Evolutionary conservation across 2,329 filamentous ascomycete species (phyloP), one percentile per base, ranked within the genome.

Genomic region (Dactylellina leptospora): DNA sequence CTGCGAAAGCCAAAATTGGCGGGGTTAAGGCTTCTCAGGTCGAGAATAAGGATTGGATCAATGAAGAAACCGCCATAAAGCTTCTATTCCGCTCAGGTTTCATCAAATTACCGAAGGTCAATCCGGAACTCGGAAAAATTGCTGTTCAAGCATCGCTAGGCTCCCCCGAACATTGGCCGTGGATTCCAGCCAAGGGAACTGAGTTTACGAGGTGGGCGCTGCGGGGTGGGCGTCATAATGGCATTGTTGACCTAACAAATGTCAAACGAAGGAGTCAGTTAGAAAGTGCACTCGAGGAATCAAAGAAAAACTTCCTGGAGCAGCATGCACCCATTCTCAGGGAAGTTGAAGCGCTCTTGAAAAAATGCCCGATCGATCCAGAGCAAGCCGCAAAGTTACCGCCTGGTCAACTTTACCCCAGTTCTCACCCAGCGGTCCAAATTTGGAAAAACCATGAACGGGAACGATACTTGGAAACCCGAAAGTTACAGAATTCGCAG

Each of bases 41-140:
- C 1, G 58, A 71, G 33, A 16, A 62, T 25, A 71, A 71, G 13
- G 66, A 63, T n/a, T 71, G 66, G 66, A 71, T 71, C 20, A 58
- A 62, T 9, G 66, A 71, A 28, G 66, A 71, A 48, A 59, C 51
- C 8, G 66, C 58, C 20, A 22, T 71, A 5, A 58, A 45, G 45
- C 51, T 71, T 23, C 58, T 63, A 25, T 71, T 71, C 22, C 58
- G 58, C 16, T 63, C 44, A 4, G 58, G 44, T 9, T 59, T 71
- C 28, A 58, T 71, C 16, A 13, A 11, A n/a, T 58, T 71, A 22
- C 66, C 66, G 20, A 33, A 22, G 2, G 18, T 62, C 9, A 62
- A 58, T 16, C 30, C 33, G 10, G 25, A 53, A 1, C 6, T 59
- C 2, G 66, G 66, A 9, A 44, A 58, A 13, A 25, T 45, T 1